Evolutionary conservation across 768 basidiomycete genomes (phyloP), one percentile per base, ranked within the genome.

Genomic region (Boletus reticulatus): DNA sequence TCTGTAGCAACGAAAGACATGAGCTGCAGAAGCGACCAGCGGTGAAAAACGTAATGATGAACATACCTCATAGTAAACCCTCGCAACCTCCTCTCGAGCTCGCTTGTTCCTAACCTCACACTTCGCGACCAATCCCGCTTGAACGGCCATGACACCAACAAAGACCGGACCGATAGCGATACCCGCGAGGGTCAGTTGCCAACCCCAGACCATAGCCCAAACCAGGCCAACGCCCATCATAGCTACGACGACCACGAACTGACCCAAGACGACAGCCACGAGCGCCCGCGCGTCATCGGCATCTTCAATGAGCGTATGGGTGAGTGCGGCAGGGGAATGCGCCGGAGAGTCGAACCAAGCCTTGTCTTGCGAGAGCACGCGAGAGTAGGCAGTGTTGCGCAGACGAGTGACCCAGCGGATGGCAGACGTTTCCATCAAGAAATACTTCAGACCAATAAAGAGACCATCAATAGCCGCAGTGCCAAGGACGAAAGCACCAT

Each of bases 111-210:
- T 67, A 20, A 84, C 64, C 74, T 97, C 93, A 61, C 83, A 87
- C 49, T 79, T 78, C 4, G 84, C 83, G 0, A 90, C 82, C 46
- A 94, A 69, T n/a, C 77, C 73, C 2, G 88, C 84, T 73, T 95
- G 93, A 16, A 87, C 62, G 6, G 84, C 79, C 82, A 94, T 91
- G 11, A 82, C 78, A 11, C 81, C 71, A 3, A 83, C 86, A 64
- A 97, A 96, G 12, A 95, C 80, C 0, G 94, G 95, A 0, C 83
- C 92, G 43, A 98, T 82, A 2, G 88, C 93, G 29, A 98, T 72
- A 0, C 94, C 95, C 3, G 90, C 91, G 17, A 98, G 80, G 0
- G 94, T 96, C 61, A 98, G 76, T 73, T 97, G 86, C 97, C 96
- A 99, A 0, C 93, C 92, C 31, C 80, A 75, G 2, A 83, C 79